A percentile compares a stretch with the other conserved stretches of the same genome.
Conservation (phyloP, 495 filamentous ascomycete species). For the Chaetomium tenue region DNA sequence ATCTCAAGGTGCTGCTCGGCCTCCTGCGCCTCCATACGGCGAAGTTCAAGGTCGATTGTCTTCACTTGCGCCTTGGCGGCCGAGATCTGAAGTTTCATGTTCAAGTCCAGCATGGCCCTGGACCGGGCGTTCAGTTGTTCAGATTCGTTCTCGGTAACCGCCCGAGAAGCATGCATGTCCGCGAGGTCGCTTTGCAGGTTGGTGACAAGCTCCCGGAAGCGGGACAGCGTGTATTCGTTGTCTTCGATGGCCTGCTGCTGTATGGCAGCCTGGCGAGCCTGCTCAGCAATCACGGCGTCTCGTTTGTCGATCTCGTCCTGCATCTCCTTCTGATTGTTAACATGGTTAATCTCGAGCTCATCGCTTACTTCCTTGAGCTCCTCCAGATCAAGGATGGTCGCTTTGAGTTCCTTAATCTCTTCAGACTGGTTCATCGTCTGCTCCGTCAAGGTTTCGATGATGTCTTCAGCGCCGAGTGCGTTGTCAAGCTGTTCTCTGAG, state of each 20-base stretch:
- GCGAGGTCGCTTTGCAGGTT: slow-evolving; percentile 84
- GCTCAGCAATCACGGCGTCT: slow-evolving; percentile 74
- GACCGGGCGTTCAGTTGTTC: slow-evolving; percentile 82
- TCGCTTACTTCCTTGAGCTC: slow-evolving; percentile 87
- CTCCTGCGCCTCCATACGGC: slow-evolving; percentile 85
- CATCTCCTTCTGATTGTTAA: slow-evolving; percentile 89
- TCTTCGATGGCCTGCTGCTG: slow-evolving; percentile 80
- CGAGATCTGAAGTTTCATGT: slow-evolving; percentile 85
- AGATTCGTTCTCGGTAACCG: slow-evolving; percentile 87
- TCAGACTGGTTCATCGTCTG: slow-evolving; percentile 78
- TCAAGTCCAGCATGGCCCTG: slow-evolving; percentile 91
- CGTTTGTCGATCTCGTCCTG: slow-evolving; percentile 87
- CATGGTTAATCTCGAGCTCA: slow-evolving; percentile 88
- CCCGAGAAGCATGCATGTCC: slow-evolving; percentile 85
- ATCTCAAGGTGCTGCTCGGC: slow-evolving; percentile 84
- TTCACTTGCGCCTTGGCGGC: slow-evolving; percentile 89
- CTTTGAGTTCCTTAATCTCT: slow-evolving; percentile 76
- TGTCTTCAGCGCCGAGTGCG: slow-evolving; percentile 80
- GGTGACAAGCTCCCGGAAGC: slow-evolving; percentile 84
- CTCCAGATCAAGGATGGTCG: slow-evolving; percentile 80
- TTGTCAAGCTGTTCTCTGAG: slow-evolving; percentile 87
- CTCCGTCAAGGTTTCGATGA: slow-evolving; percentile 89
- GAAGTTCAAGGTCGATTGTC: slow-evolving; percentile 86
- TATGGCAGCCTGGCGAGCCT: slow-evolving; percentile 58
- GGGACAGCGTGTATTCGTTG: slow-evolving; percentile 80